These are phyloP conservation scores for Albugo candida DNA, from an alignment of 352 stramenopile species.

Conservation along the genomic window DNA sequence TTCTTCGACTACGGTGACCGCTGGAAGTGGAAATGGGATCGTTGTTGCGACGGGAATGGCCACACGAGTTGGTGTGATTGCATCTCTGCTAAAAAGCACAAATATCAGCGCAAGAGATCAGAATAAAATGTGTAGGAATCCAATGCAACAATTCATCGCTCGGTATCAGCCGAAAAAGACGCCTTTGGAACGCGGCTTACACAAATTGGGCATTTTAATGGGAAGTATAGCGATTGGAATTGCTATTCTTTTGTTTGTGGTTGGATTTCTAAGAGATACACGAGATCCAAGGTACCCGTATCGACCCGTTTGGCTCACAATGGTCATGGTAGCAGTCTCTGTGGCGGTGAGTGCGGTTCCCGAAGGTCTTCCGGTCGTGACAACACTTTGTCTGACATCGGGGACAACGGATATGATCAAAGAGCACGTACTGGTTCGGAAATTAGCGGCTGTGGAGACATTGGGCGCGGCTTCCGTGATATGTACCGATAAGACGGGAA, in stretches of 20 bases:
- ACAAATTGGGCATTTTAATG: slow-evolving; percentile 88
- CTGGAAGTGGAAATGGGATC: slow-evolving; percentile 42
- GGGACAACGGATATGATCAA: slow-evolving; percentile 55
- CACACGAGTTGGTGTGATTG: slow-evolving; percentile 51
- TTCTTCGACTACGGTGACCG: slow-evolving; percentile 70
- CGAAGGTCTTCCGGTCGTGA: slow-evolving; percentile 59
- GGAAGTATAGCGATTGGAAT: slow-evolving; percentile 70
- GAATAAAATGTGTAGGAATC: slow-evolving; percentile 17
- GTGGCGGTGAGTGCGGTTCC: slow-evolving; percentile 56
- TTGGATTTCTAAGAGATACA: slow-evolving; percentile 45
- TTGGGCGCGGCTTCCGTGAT: slow-evolving; percentile 84
- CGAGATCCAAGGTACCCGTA: slow-evolving; percentile 41
- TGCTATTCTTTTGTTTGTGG: slow-evolving; percentile 77
- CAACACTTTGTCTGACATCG: slow-evolving; percentile 58
- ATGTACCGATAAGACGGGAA: slow-evolving; percentile 90
- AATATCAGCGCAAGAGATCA: slow-evolving; percentile 9
- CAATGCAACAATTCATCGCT: slow-evolving; percentile 24
- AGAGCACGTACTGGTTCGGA: slow-evolving; percentile 68
- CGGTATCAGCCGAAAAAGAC: slow-evolving; percentile 62
- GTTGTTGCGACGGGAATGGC: slow-evolving; percentile 60
- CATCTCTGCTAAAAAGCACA: slow-evolving; percentile 30
- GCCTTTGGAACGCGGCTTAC: slow-evolving; percentile 81
- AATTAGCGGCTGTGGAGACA: slow-evolving; percentile 62
- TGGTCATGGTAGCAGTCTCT: slow-evolving; percentile 89
- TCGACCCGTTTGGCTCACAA: slow-evolving; percentile 75